Evolutionary conservation across 257 asterid genomes (phyloP).

Genomic region (Solanum chiquidenum): DNA sequence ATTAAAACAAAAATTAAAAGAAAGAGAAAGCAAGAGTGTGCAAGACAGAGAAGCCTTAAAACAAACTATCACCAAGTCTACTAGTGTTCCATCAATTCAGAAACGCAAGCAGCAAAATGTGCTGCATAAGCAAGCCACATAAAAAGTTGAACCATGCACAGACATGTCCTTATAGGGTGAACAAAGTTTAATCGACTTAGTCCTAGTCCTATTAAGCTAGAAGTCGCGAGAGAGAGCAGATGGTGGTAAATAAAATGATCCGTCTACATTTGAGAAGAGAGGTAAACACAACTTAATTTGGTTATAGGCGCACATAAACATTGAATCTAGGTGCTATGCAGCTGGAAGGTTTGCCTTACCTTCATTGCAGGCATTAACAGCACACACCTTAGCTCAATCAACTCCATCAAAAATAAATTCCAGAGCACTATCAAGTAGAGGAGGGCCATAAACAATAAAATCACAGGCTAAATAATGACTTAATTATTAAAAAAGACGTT

Average conservation of each 20-base stretch:
- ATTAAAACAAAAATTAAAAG: not conserved
- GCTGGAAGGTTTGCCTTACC: not conserved
- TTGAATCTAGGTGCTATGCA: not conserved
- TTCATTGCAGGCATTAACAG: not conserved
- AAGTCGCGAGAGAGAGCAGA: not conserved
- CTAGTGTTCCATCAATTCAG: not conserved
- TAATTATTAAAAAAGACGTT: not conserved
- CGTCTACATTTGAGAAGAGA: not conserved
- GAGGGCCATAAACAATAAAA: not conserved
- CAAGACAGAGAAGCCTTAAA: not conserved
- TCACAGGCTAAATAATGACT: not conserved
- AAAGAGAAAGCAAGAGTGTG: not conserved
- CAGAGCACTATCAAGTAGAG: not conserved
- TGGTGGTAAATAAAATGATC: not conserved
- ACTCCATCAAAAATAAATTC: not conserved
- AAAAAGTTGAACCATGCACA: not conserved
- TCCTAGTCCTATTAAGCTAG: not conserved
- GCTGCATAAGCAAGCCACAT: not conserved
- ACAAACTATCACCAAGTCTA: not conserved
- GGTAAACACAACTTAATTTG: not conserved
- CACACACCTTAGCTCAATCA: not conserved
- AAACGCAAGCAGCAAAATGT: not conserved
- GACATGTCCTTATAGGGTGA: not conserved
- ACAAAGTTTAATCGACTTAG: not conserved
- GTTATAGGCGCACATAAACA: not conserved